Evolutionary conservation across 179 eudicot species (phyloP).

Genomic region (Dionaea muscipula): DNA sequence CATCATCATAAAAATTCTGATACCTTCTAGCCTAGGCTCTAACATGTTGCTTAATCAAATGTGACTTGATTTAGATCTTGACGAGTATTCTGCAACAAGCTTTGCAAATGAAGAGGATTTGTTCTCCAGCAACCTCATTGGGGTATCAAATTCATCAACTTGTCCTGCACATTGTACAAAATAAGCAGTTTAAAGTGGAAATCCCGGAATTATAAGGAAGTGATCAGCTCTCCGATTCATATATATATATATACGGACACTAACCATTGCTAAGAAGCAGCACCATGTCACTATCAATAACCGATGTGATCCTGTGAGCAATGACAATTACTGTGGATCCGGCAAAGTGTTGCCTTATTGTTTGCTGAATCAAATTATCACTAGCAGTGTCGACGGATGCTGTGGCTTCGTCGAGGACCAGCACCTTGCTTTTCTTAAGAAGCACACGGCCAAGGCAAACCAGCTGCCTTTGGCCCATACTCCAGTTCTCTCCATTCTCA

Average conservation of each 20-base stretch:
- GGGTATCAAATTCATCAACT: slow-evolving; percentile 62
- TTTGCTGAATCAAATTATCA: slow-evolving; percentile 46
- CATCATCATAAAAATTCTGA: too few species aligned
- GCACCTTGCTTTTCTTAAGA: slow-evolving; percentile 45
- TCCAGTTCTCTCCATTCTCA: slow-evolving; percentile 69
- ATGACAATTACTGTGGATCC: slow-evolving; percentile 42
- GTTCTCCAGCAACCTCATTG: slow-evolving; percentile 48
- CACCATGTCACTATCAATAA: slow-evolving; percentile 51
- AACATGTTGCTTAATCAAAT: background rate
- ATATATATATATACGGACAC: background rate
- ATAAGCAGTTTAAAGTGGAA: background rate
- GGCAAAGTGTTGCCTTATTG: slow-evolving; percentile 37
- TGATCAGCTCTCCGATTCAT: background rate
- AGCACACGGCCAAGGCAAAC: slow-evolving; percentile 61
- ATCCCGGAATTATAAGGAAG: background rate
- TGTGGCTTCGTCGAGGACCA: slow-evolving; percentile 54
- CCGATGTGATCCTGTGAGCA: slow-evolving; percentile 59
- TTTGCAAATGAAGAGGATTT: slow-evolving; percentile 63
- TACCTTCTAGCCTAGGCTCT: too few species aligned
- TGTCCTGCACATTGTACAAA: slow-evolving; percentile 27
- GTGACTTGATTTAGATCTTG: slow-evolving; percentile 40
- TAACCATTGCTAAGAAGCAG: slow-evolving; percentile 35
- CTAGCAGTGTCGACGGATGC: slow-evolving; percentile 65
- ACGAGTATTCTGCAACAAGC: slow-evolving; percentile 69
- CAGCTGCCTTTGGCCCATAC: slow-evolving; percentile 58